These are phyloP conservation scores for Fusarium stilboides DNA, from an alignment of 2,329 filamentous ascomycete species.

Conservation along the genomic window DNA sequence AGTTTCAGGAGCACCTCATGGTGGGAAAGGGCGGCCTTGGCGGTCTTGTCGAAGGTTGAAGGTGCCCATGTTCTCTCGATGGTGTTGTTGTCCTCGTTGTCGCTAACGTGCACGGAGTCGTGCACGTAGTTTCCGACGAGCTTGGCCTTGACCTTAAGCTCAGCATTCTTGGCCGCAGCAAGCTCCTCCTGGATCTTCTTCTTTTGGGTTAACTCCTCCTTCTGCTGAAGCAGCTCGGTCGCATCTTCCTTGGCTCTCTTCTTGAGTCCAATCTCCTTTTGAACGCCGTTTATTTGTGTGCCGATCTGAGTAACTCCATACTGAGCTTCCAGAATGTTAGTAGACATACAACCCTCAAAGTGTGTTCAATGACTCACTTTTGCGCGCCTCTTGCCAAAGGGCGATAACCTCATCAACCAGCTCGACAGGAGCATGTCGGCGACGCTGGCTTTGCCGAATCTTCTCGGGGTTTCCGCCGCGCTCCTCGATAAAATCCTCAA, in stretches of 20 bases:
- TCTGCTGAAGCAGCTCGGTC: conserved; percentile 82
- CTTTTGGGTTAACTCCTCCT: conserved; percentile 82
- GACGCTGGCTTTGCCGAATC: conserved; percentile 92
- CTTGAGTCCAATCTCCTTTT: conserved; percentile 91
- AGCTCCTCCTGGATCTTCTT: conserved; percentile 84
- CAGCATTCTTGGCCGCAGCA: conserved; percentile 81
- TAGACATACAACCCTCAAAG: not conserved
- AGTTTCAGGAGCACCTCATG: conserved; percentile 92
- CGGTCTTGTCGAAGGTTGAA: conserved; percentile 79
- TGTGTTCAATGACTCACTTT: conserved; percentile 62
- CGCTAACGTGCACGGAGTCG: conserved; percentile 84
- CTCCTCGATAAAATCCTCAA: conserved; percentile 85
- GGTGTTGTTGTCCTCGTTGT: conserved; percentile 91
- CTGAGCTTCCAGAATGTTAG: conserved; percentile 62
- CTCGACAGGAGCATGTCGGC: conserved; percentile 84
- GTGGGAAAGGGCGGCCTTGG: conserved; percentile 86
- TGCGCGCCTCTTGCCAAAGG: conserved; percentile 87
- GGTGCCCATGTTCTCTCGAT: conserved; percentile 85
- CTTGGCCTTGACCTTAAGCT: conserved; percentile 83
- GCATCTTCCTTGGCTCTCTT: conserved; percentile 97
- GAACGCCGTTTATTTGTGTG: conserved; percentile 87
- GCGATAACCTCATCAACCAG: conserved; percentile 92
- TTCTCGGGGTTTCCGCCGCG: conserved; percentile 92
- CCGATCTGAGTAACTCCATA: conserved; percentile 86
- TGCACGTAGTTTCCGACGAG: conserved; percentile 83